Conservation (phyloP, 257 asterid genomes). For the Solanum rostratum region DNA sequence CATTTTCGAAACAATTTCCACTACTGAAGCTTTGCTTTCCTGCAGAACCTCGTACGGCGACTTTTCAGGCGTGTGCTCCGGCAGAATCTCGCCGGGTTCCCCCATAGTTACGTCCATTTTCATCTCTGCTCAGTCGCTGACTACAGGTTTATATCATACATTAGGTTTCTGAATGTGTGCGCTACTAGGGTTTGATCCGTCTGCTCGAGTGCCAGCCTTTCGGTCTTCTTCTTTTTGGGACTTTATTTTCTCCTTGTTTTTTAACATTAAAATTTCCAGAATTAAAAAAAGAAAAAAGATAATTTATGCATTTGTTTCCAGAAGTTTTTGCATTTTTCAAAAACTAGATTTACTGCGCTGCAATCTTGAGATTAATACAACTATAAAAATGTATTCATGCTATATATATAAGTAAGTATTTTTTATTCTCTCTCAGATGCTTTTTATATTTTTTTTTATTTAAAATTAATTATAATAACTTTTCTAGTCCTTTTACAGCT, state of each 20-base stretch:
- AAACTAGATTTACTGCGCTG: too few relatives aligned
- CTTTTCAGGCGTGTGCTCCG: constrained; percentile 77
- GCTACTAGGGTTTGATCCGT: not conserved
- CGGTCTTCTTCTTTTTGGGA: not conserved
- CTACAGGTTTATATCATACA: not conserved
- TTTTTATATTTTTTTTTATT: too few relatives aligned
- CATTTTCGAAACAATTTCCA: constrained; percentile 68
- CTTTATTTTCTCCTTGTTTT: not conserved
- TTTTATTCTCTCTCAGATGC: too few relatives aligned
- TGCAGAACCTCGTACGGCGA: constrained; percentile 56
- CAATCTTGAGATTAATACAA: too few relatives aligned
- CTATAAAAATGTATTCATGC: too few relatives aligned
- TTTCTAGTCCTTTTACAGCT: too few relatives aligned
- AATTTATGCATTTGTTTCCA: not conserved
- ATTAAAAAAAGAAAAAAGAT: not conserved
- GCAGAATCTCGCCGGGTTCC: constrained; percentile 86
- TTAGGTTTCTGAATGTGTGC: not conserved
- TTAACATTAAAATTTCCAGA: not conserved
- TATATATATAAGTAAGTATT: too few relatives aligned
- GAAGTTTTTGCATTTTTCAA: not conserved
- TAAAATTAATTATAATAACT: too few relatives aligned
- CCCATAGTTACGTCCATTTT: constrained; percentile 55
- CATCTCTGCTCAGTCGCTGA: not conserved
- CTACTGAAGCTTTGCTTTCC: constrained; percentile 56
- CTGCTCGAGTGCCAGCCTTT: not conserved